Evolutionary conservation across 73 alveolate species (phyloP), one percentile per base, ranked within the genome.

Genomic region (Uronychia binucleata): DNA sequence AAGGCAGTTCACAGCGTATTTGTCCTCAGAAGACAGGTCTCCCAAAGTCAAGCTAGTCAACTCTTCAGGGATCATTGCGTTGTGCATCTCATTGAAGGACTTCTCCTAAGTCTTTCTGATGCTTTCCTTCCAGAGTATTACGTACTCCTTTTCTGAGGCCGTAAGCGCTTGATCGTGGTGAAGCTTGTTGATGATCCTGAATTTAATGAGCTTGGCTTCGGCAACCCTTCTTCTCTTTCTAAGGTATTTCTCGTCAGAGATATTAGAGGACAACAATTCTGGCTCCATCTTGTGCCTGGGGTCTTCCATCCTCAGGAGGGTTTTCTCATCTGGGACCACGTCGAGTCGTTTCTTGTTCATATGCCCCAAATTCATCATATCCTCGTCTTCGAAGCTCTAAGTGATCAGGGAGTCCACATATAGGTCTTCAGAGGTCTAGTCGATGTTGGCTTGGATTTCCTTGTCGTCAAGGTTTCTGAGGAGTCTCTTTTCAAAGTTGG

Each of bases 201-300:
- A 59, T 80, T 91, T 91, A 77, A 91, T 86, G 19, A 91, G 58
- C 57, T 91, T 91, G 0, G 94, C 32, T 79, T 91, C 96, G 33
- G 94, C 94, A 58, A 80, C 58, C n/a, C 81, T 33, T 75, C 91
- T 81, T n/a, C 78, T 31, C 5, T 60, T 26, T 0, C 88, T 74
- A 0, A 91, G 77, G 86, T 76, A 91, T 0, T 57, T 88, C 27
- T 75, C 75, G 60, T 91, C 96, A 0, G 89, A 34, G 0, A 81
- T 5, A 28, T 8, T 33, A 1, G n/a, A 28, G 26, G 91, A 80
- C 46, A 87, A 28, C 30, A 77, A 83, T 77, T 82, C 94, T n/a
- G 94, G 92, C 33, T 91, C 96, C 11, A 77, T 67, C 26, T 90
- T 87, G 57, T 82, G 77, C 30, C 60, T 34, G 19, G 67, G 67